These are phyloP conservation scores for Ascochyta lentis DNA, from an alignment of 2,329 filamentous ascomycete species.

Conservation along the genomic window DNA sequence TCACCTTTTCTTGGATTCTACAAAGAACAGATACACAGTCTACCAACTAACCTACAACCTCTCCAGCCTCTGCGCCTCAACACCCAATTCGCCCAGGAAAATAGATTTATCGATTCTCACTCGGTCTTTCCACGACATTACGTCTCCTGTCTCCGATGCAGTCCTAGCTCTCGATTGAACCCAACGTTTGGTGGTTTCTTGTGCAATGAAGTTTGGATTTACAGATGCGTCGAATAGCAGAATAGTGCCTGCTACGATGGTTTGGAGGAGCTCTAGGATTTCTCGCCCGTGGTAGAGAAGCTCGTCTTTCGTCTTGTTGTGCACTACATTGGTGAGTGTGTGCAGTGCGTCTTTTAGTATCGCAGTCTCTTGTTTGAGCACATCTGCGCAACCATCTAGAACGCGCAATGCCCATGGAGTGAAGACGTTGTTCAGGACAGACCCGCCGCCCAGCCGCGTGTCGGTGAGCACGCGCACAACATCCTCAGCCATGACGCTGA, in stretches of 20 bases:
- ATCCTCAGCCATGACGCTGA: slow-evolving; percentile 69
- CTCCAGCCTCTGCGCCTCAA: not conserved
- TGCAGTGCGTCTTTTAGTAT: slow-evolving; percentile 21
- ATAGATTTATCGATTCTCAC: slow-evolving; percentile 27
- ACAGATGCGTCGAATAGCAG: slow-evolving; percentile 49
- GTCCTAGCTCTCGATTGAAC: not conserved
- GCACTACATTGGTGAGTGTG: slow-evolving; percentile 11
- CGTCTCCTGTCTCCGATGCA: not conserved
- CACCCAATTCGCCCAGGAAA: slow-evolving; percentile 20
- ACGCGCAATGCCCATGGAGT: slow-evolving; percentile 25
- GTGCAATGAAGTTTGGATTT: slow-evolving; percentile 40
- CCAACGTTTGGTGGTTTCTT: slow-evolving; percentile 49
- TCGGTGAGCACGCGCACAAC: slow-evolving; percentile 53
- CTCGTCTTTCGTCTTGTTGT: slow-evolving; percentile 25
- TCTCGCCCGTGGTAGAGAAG: slow-evolving; percentile 36
- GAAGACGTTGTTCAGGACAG: slow-evolving; percentile 30
- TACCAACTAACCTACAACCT: slow-evolving; percentile 11
- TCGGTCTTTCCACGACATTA: slow-evolving; percentile 12
- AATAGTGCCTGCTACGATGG: slow-evolving; percentile 46
- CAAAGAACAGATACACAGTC: no score
- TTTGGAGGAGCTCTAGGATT: slow-evolving; percentile 40
- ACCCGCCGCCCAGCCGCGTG: slow-evolving; percentile 38
- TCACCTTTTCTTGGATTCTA: no score
- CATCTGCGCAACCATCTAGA: slow-evolving; percentile 11
- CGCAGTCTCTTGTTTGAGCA: slow-evolving; percentile 17